Conservation (phyloP, 1,284 basidiomycete species). For the Prillingera fragicola region DNA sequence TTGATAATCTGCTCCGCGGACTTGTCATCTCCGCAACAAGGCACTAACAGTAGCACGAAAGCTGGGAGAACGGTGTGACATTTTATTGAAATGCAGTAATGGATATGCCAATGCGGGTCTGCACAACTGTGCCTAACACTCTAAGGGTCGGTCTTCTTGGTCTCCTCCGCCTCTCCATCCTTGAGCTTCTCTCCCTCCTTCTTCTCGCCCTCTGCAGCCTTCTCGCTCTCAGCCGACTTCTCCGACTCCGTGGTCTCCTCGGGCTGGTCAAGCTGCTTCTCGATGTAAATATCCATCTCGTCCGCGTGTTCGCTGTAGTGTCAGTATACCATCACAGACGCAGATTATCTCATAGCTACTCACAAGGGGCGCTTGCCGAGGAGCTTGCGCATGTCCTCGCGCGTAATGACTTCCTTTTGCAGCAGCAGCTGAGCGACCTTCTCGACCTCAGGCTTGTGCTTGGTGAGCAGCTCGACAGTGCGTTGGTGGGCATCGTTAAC, state of each 20-base stretch:
- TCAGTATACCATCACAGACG: constrained; percentile 14
- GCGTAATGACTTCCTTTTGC: constrained; percentile 90
- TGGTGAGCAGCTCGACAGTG: constrained; percentile 73
- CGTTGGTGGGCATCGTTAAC: constrained; percentile 80
- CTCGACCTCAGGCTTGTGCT: constrained; percentile 83
- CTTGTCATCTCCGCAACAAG: no score
- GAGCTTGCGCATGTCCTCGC: constrained; percentile 50
- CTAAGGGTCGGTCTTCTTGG: background rate
- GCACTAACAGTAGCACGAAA: no score
- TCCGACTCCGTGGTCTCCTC: no score
- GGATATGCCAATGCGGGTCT: constrained; percentile 4
- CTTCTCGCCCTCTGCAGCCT: constrained; percentile 1
- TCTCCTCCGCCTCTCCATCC: no score
- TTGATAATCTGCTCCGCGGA: no score
- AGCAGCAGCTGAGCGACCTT: constrained; percentile 87
- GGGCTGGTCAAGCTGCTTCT: constrained; percentile 50
- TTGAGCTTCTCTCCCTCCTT: constrained; percentile 3
- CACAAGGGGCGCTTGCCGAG: constrained; percentile 39
- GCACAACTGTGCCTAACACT: background rate
- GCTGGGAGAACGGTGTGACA: constrained; percentile 11
- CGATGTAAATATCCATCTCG: constrained; percentile 91
- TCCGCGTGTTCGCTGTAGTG: constrained; percentile 73
- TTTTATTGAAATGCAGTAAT: constrained; percentile 8
- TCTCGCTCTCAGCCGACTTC: constrained; percentile 22
- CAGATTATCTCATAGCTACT: constrained; percentile 12